These are phyloP conservation scores for Populus pruinosa DNA, from an alignment of 345 rosid species.

Conservation along the genomic window DNA sequence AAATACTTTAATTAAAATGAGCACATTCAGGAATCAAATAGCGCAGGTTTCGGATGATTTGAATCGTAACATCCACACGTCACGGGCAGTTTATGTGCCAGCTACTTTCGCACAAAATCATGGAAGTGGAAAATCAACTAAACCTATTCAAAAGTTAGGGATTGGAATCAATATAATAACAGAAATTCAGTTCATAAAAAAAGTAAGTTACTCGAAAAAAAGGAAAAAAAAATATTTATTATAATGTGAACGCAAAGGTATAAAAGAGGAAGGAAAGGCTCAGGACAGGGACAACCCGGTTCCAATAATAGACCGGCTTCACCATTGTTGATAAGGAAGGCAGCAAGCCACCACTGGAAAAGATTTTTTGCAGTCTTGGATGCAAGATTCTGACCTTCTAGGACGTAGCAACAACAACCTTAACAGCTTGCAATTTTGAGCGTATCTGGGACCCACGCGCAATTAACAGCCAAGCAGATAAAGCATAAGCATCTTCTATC, in stretches of 20 bases:
- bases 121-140: background rate
- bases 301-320: background rate
- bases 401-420: background rate
- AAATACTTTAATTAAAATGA: too few relatives aligned
- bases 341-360: background rate
- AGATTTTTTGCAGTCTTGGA: background rate
- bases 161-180: background rate
- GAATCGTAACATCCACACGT: background rate
- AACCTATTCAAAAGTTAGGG: background rate
- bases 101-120: background rate
- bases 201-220: too few relatives aligned
- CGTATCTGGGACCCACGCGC: conserved; percentile 1
- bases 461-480: background rate
- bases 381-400: background rate
- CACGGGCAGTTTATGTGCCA: background rate
- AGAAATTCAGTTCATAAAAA: too few relatives aligned
- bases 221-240: background rate
- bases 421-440: background rate
- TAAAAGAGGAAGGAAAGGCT: too few relatives aligned
- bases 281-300: background rate
- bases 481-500: background rate
- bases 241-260: background rate
- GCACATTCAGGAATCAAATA: background rate
- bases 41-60: background rate
- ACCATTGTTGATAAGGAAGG: background rate